These are phyloP conservation scores for Raphidocelis subcapitata DNA, from an alignment of 139 green algal species.

Conservation along the genomic window DNA sequence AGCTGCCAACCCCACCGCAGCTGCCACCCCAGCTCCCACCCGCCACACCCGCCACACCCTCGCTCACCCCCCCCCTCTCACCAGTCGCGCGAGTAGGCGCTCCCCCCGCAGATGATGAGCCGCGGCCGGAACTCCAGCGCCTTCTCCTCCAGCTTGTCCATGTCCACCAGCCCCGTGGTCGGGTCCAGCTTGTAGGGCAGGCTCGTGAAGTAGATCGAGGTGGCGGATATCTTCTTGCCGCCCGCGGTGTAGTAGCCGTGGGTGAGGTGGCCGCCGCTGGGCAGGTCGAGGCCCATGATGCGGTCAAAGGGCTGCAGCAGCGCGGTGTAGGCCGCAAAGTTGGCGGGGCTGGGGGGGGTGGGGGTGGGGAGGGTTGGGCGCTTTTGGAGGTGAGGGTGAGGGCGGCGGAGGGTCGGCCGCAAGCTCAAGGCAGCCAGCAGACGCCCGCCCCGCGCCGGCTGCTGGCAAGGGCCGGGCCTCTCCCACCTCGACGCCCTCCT, in stretches of 20 bases:
- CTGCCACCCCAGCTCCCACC: too few species aligned
- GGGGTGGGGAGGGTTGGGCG: not conserved
- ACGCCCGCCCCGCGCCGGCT: too few species aligned
- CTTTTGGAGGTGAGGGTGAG: not conserved
- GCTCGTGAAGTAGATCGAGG: constrained; percentile 96
- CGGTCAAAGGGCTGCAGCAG: constrained; percentile 96
- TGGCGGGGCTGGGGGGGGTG: constrained; percentile 74
- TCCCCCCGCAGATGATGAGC: constrained; percentile 91
- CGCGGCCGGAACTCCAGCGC: constrained; percentile 81
- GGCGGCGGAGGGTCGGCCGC: not conserved
- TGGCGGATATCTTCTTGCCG: constrained; percentile 97
- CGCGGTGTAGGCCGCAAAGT: constrained; percentile 98
- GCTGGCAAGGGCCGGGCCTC: too few species aligned
- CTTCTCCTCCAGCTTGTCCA: constrained; percentile 84
- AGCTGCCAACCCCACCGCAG: too few species aligned
- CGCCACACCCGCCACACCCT: too few species aligned
- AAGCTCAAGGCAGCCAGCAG: not conserved
- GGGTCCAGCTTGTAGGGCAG: constrained; percentile 93
- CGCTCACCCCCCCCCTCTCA: too few species aligned
- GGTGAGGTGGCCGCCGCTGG: constrained; percentile 94
- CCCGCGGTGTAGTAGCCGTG: constrained; percentile 78
- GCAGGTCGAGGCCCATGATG: constrained; percentile 98
- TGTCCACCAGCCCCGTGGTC: constrained; percentile 93
- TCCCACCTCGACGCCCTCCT: too few species aligned
- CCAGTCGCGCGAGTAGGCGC: constrained; percentile 90